Percentiles rank a stretch among this genome's conserved stretches.
phyloP scores from a whole-genome alignment of 768 basidiomycete genomes.

The Tylopilus vinaceipallidus region DNA sequence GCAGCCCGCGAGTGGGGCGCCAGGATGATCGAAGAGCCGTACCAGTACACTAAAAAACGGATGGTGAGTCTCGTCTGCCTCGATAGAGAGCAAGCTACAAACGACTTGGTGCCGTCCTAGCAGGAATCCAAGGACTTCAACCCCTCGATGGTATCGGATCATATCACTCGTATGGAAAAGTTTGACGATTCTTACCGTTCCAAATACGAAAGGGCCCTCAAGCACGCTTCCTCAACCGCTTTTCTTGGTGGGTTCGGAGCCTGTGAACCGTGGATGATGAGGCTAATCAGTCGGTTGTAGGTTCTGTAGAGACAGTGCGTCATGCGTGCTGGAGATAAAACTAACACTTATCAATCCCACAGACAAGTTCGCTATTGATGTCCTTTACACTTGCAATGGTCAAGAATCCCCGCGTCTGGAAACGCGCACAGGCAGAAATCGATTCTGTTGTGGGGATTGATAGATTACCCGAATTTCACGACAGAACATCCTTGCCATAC shows the following conservation, averaged over 20 bases:
- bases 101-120: too few species aligned
- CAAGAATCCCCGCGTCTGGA: constrained; percentile 8
- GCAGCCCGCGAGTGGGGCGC: constrained; percentile 2
- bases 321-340: background rate
- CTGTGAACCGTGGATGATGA: background rate
- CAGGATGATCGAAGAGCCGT: constrained; percentile 16
- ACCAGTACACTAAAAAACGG: constrained; percentile 9
- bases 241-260: constrained; percentile 9
- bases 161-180: constrained; percentile 8
- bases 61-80: constrained; percentile 2
- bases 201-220: constrained; percentile 16
- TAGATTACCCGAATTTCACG: constrained; percentile 8
- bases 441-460: constrained; percentile 4
- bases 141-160: constrained; percentile 15
- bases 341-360: background rate
- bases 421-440: constrained; percentile 11
- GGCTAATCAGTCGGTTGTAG: background rate
- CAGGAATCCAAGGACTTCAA: background rate
- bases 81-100: background rate
- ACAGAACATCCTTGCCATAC: constrained; percentile 8
- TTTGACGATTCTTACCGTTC: constrained; percentile 2
- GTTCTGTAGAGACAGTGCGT: constrained; percentile 16
- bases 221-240: constrained; percentile 12
- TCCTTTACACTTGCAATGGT: constrained; percentile 16
- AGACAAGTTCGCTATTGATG: background rate